Conservation (phyloP, 345 rosid species). For the Leavenworthia alabamica region DNA sequence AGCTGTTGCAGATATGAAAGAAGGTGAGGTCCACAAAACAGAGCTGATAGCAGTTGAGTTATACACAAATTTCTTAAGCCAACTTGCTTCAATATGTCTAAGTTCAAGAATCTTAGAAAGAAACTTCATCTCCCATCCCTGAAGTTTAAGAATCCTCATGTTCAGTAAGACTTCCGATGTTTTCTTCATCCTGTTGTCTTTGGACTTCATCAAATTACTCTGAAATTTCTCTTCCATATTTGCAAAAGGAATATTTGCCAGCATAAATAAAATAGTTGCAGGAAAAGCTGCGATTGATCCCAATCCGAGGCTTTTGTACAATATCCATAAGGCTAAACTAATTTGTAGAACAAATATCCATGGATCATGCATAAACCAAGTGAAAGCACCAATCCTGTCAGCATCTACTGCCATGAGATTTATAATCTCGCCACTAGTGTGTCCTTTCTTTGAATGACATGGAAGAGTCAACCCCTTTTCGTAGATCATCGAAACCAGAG, state of each 20-base stretch:
- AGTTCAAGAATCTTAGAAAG: constrained; percentile 31
- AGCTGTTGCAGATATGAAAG: constrained; percentile 40
- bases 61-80: constrained; percentile 43
- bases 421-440: constrained; percentile 60
- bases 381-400: constrained; percentile 41
- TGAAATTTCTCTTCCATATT: constrained; percentile 45
- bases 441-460: constrained; percentile 37
- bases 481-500: constrained; percentile 41
- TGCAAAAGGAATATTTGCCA: constrained; percentile 50
- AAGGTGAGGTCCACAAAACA: constrained; percentile 50
- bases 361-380: constrained; percentile 48
- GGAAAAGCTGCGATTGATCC: constrained; percentile 46
- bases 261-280: constrained; percentile 39
- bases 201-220: constrained; percentile 44
- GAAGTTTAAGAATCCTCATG: constrained; percentile 77
- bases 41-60: constrained; percentile 23
- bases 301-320: constrained; percentile 49
- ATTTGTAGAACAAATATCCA: constrained; percentile 53
- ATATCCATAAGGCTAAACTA: constrained; percentile 42
- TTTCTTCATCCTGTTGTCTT: constrained; percentile 52
- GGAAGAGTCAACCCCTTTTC: constrained; percentile 54
- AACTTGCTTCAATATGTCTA: constrained; percentile 41
- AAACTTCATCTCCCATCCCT: constrained; percentile 75
- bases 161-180: constrained; percentile 59
- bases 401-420: constrained; percentile 62